Conservation (phyloP, 352 stramenopile genomes). For the Pythium volutum region DNA sequence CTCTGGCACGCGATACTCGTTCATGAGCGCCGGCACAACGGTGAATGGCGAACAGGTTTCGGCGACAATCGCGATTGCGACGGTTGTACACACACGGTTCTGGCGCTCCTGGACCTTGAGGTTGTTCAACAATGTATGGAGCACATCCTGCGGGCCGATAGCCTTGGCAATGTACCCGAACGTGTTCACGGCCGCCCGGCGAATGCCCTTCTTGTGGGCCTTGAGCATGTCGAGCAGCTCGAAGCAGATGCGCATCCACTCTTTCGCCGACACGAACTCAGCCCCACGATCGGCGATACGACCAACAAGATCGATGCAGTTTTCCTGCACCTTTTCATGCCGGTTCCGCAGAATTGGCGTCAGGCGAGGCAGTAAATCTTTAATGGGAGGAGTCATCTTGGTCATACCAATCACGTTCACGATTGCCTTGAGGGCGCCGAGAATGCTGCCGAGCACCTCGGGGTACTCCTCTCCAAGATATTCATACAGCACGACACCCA, state of each 20-base stretch:
- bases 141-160: conserved; percentile 98
- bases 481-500: conserved; percentile 99
- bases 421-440: conserved; percentile 97
- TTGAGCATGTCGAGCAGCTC: conserved; percentile 99
- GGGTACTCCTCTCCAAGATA: conserved; percentile 99
- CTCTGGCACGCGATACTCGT: conserved; percentile 99
- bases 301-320: conserved; percentile 98
- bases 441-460: conserved; percentile 97
- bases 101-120: conserved; percentile 99
- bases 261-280: conserved; percentile 96
- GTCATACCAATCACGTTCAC: conserved; percentile 99
- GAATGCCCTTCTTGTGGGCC: conserved; percentile 99
- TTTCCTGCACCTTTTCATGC: conserved; percentile 99
- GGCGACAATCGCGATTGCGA: conserved; percentile 99
- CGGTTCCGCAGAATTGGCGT: conserved; percentile 99
- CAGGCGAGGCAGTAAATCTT: conserved; percentile 97
- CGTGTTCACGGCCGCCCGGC: conserved; percentile 97
- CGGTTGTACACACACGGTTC: conserved; percentile 99
- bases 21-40: conserved; percentile 98
- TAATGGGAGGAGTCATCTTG: conserved; percentile 99
- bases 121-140: conserved; percentile 99
- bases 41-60: conserved; percentile 99
- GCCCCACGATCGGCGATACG: conserved; percentile 97
- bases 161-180: conserved; percentile 99
- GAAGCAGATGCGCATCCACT: conserved; percentile 99